Conservation (phyloP, 2,329 filamentous ascomycete genomes). For the Scedosporium boydii region DNA sequence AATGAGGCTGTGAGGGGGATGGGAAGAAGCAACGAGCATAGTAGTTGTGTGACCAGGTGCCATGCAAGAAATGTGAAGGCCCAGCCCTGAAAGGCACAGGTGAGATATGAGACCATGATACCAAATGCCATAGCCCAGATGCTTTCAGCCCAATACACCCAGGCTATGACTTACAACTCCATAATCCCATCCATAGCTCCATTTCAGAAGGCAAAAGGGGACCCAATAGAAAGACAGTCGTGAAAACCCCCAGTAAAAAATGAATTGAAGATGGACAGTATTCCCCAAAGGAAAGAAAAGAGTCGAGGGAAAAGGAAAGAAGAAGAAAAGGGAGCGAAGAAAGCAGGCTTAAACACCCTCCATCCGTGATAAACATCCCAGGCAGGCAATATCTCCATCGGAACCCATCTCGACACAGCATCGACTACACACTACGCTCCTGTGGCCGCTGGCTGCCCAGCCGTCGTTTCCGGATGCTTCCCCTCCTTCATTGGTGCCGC, state of each 20-base stretch:
- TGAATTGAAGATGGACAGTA: not conserved
- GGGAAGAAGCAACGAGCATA: too few relatives aligned
- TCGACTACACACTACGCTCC: constrained; percentile 51
- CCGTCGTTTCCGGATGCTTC: constrained; percentile 12
- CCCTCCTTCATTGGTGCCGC: not conserved
- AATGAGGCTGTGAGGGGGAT: too few relatives aligned
- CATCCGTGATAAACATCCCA: constrained; percentile 44
- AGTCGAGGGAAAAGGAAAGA: not conserved
- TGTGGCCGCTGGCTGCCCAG: constrained; percentile 35
- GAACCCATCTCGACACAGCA: constrained; percentile 58
- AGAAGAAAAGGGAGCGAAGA: not conserved
- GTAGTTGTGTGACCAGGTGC: too few relatives aligned
- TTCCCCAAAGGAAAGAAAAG: not conserved
- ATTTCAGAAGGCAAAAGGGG: too few relatives aligned
- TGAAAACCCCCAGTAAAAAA: too few relatives aligned
- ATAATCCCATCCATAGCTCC: too few relatives aligned
- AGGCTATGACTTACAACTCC: too few relatives aligned
- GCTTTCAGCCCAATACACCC: too few relatives aligned
- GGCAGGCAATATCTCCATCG: constrained; percentile 57
- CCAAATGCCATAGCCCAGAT: too few relatives aligned
- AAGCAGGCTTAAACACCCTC: constrained; percentile 22
- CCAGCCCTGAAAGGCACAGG: too few relatives aligned
- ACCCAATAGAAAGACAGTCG: not conserved
- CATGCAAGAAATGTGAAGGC: too few relatives aligned
- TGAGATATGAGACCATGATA: too few relatives aligned